Percentiles rank a stretch among this genome's conserved stretches.
These are phyloP conservation scores for Penicillium sp. DNA, from an alignment of 2,329 filamentous ascomycete genomes.

Conservation along the genomic window DNA sequence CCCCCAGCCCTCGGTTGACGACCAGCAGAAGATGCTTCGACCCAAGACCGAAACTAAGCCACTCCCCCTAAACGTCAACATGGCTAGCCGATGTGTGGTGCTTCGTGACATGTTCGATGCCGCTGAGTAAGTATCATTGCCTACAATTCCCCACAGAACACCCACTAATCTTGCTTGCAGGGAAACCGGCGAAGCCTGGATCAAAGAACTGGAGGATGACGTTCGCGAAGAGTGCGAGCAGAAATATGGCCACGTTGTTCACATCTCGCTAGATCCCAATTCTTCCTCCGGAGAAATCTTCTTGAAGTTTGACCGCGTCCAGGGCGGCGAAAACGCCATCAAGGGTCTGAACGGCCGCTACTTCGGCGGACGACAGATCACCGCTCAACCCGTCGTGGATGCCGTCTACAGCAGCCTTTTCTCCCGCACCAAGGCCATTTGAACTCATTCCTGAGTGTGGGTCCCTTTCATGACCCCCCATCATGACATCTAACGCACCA, in stretches of 20 bases:
- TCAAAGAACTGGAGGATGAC: conserved; percentile 92
- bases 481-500: conserved; percentile 15
- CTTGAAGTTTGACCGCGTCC: conserved; percentile 94
- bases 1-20: conserved; percentile 59
- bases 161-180: conserved; percentile 52
- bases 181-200: conserved; percentile 83
- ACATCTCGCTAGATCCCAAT: conserved; percentile 92
- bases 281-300: conserved; percentile 96
- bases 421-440: conserved; percentile 80
- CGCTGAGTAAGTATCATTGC: conserved; percentile 68
- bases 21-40: conserved; percentile 72
- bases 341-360: conserved; percentile 96
- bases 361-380: conserved; percentile 91
- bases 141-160: background rate
- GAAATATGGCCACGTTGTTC: conserved; percentile 96
- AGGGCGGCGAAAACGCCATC: conserved; percentile 95
- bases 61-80: conserved; percentile 81
- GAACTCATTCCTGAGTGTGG: conserved; percentile 32
- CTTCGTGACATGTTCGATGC: conserved; percentile 96
- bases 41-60: conserved; percentile 78
- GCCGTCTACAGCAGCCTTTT: conserved; percentile 98
- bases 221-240: conserved; percentile 88
- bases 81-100: conserved; percentile 90
- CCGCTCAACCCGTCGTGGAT: conserved; percentile 93
- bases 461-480: conserved; percentile 30